Evolutionary conservation across 202 grass and related monocot genomes (phyloP), one percentile per base, ranked within the genome.

Genomic region (Schoenoplectus tabernaemontani): DNA sequence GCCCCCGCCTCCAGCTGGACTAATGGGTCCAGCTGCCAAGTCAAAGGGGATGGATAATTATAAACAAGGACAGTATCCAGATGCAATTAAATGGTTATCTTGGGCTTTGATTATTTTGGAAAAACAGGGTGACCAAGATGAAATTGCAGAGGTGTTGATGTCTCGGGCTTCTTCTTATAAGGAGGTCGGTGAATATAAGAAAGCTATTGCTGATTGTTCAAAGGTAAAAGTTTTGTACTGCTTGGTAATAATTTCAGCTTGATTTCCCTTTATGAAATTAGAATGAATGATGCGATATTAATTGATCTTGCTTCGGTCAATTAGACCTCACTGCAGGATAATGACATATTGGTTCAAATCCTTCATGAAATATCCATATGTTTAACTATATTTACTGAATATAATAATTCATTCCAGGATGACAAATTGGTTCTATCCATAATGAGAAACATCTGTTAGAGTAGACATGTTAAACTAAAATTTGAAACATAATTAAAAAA

Each of bases 101-200:
- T 99, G 96, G 96, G 92, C 92, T 59, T 61, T 92, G 67, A 34
- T 91, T 64, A 92, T 99, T 67, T 85, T 93, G 3, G 85, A 95
- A 68, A 99, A 93, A 84, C 84, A 88, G 16, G 88, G 91, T 32
- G 91, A 96, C 60, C 57, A 50, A 76, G 78, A 71, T 78, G 87
- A 87, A 44, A 83, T 89, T 86, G 63, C 87, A 0, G 96, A 93
- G 86, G 92, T 95, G 46, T 72, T 99, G 79, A 90, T 90, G 22
- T 99, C 87, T 85, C 91, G 96, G 77, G 96, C 96, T 58, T 99
- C 96, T 6, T 99, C 92, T 59, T 99, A 99, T 59, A 99, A 99
- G 87, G 96, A 99, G 82, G 96, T 93, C 64, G 96, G 96, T 5
- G 96, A 99, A 84, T 99, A 99, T 86, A 99, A 96, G 92, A 99